These are phyloP conservation scores for Linaria vulgaris DNA, from an alignment of 257 asterid genomes.

Conservation along the genomic window DNA sequence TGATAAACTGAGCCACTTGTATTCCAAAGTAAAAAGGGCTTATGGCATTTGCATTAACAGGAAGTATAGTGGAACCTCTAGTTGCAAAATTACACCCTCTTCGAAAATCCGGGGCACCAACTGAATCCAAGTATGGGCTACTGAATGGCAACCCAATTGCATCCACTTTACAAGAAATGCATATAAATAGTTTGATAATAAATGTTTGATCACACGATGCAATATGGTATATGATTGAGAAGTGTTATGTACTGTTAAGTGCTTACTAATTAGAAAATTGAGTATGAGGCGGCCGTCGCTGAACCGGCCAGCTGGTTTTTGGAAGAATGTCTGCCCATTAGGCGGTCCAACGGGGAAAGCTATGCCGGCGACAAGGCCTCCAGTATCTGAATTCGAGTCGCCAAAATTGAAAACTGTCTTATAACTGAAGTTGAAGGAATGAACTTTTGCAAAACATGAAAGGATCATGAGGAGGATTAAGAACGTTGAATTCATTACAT, in stretches of 20 bases:
- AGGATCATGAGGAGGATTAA: constrained; percentile 8
- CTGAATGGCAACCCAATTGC: constrained; percentile 32
- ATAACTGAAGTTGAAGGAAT: constrained; percentile 1
- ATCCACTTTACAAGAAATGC: neutral
- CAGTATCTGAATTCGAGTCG: constrained; percentile 42
- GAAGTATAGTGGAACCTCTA: constrained; percentile 39
- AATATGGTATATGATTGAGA: neutral
- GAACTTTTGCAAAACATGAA: neutral
- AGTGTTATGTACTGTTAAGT: no score
- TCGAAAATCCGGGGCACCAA: constrained; percentile 34
- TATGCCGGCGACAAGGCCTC: constrained; percentile 37
- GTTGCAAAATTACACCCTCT: constrained; percentile 41
- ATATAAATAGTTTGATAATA: no score
- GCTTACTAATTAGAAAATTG: constrained; percentile 43
- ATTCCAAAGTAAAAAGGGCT: constrained; percentile 41
- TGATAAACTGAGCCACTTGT: constrained; percentile 44
- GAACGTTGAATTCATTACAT: constrained; percentile 18
- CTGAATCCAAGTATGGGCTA: constrained; percentile 39
- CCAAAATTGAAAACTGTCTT: constrained; percentile 35
- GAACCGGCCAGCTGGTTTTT: constrained; percentile 37
- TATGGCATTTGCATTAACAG: constrained; percentile 14
- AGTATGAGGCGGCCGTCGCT: constrained; percentile 41
- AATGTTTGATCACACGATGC: neutral
- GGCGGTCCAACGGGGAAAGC: constrained; percentile 26
- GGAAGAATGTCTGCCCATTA: constrained; percentile 42